Base-by-base conservation (phyloP, 768 basidiomycete genomes). In the Suillus subaureus region DNA sequence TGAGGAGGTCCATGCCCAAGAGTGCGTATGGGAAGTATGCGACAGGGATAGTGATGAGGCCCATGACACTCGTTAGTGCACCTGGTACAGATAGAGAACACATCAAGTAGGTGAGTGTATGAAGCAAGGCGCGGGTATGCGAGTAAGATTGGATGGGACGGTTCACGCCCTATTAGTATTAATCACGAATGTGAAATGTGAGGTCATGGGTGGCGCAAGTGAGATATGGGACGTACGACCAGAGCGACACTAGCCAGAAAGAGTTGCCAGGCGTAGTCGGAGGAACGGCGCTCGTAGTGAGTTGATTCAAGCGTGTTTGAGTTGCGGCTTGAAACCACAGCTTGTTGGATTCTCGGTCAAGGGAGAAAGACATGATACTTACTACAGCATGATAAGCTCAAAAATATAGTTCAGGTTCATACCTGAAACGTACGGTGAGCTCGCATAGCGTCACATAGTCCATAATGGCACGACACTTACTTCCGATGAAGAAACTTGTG, bases 191-290 rank as follows among this genome's bases (percentile, higher is more conserved):
- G 61, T 49, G 26, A 57, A 21, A 37, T 56, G 55, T 28, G 52
- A 64, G 9, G 62, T 35, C 21, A 45, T 55, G 2, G 31, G 58
- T 45, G 45, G 61, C 6, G 68, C 63, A 28, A 51, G 69, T 13
- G 63, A 63, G 26, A 31, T 13, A 8, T 12, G 33, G 4, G 49
- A 79, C 89, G 66, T 74, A 93, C 91, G 39, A 93, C 77, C 42
- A 94, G 88, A 13, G 79, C 79, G 35, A 76, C 76, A 49, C 82
- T 77, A 11, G 88, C 84, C 61, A 88, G 75, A 65, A 87, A 72
- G 18, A 89, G 81, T 70, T 94, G 92, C 85, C 88, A 94, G 21
- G 90, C 91, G 54, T 90, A 84, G 76, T 95, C 93, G 3, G 91
- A 85, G 0, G 91, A 90, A 57, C 85, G 84, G 5, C 80, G 75